Conservation (phyloP, 1,139 yeast species). For the Nakaseomyces nivariensis region DNA sequence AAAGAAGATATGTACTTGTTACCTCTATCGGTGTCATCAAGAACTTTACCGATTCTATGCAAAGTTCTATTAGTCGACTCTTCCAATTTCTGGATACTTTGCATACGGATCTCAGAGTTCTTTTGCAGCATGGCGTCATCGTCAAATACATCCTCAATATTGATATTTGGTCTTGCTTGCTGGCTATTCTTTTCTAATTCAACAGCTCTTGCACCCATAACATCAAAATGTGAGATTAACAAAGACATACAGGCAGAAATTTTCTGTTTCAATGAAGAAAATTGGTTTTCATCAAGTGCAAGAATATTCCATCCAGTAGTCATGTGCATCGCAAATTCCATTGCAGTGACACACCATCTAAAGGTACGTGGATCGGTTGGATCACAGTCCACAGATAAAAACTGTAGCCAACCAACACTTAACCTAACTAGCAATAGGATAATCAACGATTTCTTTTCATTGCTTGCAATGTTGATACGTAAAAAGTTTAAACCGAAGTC, state of each 20-base stretch:
- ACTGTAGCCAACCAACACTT: constrained; percentile 85
- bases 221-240: constrained; percentile 89
- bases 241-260: constrained; percentile 94
- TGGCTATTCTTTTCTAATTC: constrained; percentile 53
- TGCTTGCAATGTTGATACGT: constrained; percentile 49
- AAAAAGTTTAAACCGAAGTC: constrained; percentile 75
- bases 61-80: constrained; percentile 19
- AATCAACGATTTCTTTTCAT: constrained; percentile 50
- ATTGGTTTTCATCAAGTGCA: constrained; percentile 70
- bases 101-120: constrained; percentile 31
- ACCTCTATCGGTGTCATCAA: constrained; percentile 80
- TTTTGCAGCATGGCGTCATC: constrained; percentile 33
- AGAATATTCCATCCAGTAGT: constrained; percentile 84
- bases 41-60: constrained; percentile 66
- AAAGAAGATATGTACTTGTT: constrained; percentile 78
- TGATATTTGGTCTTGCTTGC: constrained; percentile 27
- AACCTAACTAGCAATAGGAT: constrained; percentile 65
- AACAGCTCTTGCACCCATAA: constrained; percentile 89
- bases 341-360: constrained; percentile 91
- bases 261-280: constrained; percentile 59
- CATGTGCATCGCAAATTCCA: constrained; percentile 94
- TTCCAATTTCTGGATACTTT: constrained; percentile 29
- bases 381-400: constrained; percentile 87
- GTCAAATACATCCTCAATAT: constrained; percentile 28
- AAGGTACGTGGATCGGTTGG: constrained; percentile 88